Evolutionary conservation across 2,329 filamentous ascomycete species (phyloP).

Genomic region (Talaromyces sp.): DNA sequence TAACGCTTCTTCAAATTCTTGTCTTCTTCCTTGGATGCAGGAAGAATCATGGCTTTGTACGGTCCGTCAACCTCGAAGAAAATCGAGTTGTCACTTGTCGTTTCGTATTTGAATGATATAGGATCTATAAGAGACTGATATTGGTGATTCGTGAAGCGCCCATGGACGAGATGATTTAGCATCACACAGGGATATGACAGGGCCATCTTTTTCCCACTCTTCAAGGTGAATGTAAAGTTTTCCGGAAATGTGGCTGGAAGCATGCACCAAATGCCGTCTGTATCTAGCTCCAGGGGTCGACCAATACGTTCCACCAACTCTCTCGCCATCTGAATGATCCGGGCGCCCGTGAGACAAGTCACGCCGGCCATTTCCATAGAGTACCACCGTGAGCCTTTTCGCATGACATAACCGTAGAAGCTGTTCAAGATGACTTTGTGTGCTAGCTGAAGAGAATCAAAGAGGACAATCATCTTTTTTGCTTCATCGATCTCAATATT

Average conservation of each 20-base stretch:
- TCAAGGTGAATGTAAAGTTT: slow-evolving; percentile 90
- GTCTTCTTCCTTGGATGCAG: slow-evolving; percentile 97
- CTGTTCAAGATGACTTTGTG: slow-evolving; percentile 99
- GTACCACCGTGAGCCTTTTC: slow-evolving; percentile 98
- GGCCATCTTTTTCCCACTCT: slow-evolving; percentile 92
- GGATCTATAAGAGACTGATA: slow-evolving; percentile 86
- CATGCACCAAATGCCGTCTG: slow-evolving; percentile 99
- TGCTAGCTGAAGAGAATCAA: slow-evolving; percentile 90
- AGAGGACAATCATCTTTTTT: slow-evolving; percentile 98
- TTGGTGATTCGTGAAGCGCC: slow-evolving; percentile 91
- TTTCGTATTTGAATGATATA: slow-evolving; percentile 82
- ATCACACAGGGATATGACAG: slow-evolving; percentile 98
- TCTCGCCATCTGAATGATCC: slow-evolving; percentile 94
- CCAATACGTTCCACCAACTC: slow-evolving; percentile 91
- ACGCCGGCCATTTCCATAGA: slow-evolving; percentile 99
- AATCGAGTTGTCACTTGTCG: slow-evolving; percentile 97
- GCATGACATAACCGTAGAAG: slow-evolving; percentile 99
- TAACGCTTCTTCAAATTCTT: slow-evolving; percentile 99
- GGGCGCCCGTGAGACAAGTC: slow-evolving; percentile 91
- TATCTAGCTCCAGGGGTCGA: slow-evolving; percentile 88
- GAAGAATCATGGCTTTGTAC: slow-evolving; percentile 94
- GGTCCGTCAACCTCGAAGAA: slow-evolving; percentile 99
- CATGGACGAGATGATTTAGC: slow-evolving; percentile 96
- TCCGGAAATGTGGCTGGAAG: slow-evolving; percentile 93
- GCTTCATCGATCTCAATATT: slow-evolving; percentile 78